Evolutionary conservation across 805 yeast species (phyloP), one percentile per base, ranked within the genome.

Genomic region (Kazachstania taianensis): DNA sequence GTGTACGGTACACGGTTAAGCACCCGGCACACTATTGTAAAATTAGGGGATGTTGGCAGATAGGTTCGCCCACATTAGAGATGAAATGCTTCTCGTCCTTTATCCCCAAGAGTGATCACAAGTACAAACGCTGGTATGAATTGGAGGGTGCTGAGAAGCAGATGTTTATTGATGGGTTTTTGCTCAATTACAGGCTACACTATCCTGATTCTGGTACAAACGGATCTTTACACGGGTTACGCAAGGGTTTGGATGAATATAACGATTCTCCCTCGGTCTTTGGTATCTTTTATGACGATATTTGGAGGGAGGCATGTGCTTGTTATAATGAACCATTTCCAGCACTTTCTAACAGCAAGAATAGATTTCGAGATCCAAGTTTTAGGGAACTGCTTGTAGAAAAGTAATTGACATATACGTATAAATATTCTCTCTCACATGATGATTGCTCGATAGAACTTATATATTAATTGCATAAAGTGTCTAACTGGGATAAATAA

Each of bases 141-240:
- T 38, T 56, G 36, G 33, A 42, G 14, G 24, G 41, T 13, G 27
- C 20, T 3, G 57, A 56, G 35, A 52, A 48, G 35, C 57, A 49
- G 32, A 14, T 32, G 5, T 56, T 56, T 24, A 49, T 52, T 2
- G 40, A 40, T 17, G 40, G 39, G 3, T 56, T 55, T 45, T 51
- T 50, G 8, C 40, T 42, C 10, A 51, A 43, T 35, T 52, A 53
- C 38, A 48, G 44, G 26, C 35, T 20, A 8, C 50, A 48, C 23
- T 55, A 52, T 36, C 61, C 61, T 13, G 48, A 50, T 3, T 54
- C 59, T 5, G 51, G 44, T 33, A 53, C 60, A 6, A 56, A 52
- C 38, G 46, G 48, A 1, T 53, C 59, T 8, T 36, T 56, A 23
- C 40, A 41, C n/a, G 50, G 45, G 9, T 35, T 56, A 31, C 39